Base-by-base conservation (phyloP, 306 rosid species). In the Morella rubra region DNA sequence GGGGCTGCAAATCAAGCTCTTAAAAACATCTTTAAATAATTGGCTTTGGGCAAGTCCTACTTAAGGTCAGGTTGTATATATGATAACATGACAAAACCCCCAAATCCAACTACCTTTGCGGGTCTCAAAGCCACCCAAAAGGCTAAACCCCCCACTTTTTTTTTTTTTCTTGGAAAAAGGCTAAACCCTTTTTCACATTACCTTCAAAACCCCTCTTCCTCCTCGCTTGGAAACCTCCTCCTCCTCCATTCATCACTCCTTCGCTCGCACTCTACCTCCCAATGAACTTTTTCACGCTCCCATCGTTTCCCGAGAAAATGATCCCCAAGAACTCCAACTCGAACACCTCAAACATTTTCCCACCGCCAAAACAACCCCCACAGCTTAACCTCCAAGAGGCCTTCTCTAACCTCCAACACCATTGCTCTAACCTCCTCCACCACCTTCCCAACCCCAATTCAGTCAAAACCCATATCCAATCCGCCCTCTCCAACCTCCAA, bases 351-450 rank as follows among this genome's bases (percentile, higher is more conserved):
- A 75, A 74, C 4, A 0, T 50, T 76, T 69, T 69, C 79, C 68
- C 87, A 14, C 72, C 80, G 15, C 65, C 81, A 74, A 65, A 75
- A 24, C 84, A 80, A 7, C 70, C 80, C 66, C 76, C 72, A 52
- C 87, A 83, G 12, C 53, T 73, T 77, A 73, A 70, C 78, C 75
- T 83, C 24, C 88, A 77, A 14, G 76, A 83, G 47, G 81, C 88
- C 49, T 68, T 89, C 73, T 4, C 68, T 79, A 68, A 69, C 76
- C 52, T 89, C 55, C 91, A 85, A 71, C 60, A 72, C 74, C 81
- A 88, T 8, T 85, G 86, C 77, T 89, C 91, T 40, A 66, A 79
- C 16, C 37, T 89, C 24, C 53, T 87, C 74, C 73, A 81, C 74
- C 65, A 73, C 76, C 78, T 85, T 24, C 59, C 87, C 40, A 62